Base-by-base conservation (phyloP, 345 rosid species). In the Camelina sativa region DNA sequence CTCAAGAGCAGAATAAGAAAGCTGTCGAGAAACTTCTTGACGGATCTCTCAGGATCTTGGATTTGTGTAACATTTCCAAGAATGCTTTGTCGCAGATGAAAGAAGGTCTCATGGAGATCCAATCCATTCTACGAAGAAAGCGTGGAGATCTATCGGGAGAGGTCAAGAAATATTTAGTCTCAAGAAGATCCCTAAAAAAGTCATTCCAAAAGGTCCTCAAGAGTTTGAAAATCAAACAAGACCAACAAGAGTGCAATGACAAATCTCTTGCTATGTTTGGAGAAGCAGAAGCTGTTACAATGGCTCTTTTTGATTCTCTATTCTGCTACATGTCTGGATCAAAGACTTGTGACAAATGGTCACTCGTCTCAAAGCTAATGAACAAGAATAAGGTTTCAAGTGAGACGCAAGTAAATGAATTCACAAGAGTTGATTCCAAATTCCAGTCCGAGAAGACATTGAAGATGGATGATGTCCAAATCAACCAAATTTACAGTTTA, bases 41-140 rank as follows among this genome's bases (percentile, higher is more conserved):
- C 40, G 79, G 76, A 22, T 80, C 86, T 17, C 72, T 79, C 0
- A 43, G 48, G 57, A 60, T 82, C 56, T 58, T 79, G 60, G 83
- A 76, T 15, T 40, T 71, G 10, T 81, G 81, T 46, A 71, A 65
- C 65, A 59, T 67, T 12, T 48, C 79, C 20, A 76, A 75, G 55
- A 83, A 79, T 65, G 80, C 51, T 22, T 61, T 82, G 56, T 54
- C 71, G 38, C 82, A 66, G 67, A 75, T 65, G 54, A 80, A 76
- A 35, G 76, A 76, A 15, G 17, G 72, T 32, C 34, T 53, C 41
- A 69, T 73, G 11, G 78, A 80, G 37, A 65, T 84, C 6, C 81
- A 80, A 22, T 80, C 78, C 1, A 30, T 67, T 63, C 44, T 80
- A 38, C 34, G 76, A 11, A 65, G 81, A 56, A 62, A 61, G 23